phyloP scores from a whole-genome alignment of 768 basidiomycete genomes.

The Suillus plorans region DNA sequence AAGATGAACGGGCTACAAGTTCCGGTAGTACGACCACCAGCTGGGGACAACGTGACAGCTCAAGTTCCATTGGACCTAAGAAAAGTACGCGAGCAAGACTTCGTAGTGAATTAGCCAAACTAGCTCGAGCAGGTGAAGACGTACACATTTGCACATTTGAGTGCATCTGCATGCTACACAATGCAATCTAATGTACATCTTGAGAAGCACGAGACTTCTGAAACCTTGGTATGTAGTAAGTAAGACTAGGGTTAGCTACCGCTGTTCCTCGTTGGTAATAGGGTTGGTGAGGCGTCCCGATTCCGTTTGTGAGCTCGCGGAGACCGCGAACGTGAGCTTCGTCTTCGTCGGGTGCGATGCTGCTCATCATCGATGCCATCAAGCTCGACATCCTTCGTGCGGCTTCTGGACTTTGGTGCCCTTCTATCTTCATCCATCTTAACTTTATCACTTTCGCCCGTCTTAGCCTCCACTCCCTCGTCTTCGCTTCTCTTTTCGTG shows the following conservation, averaged over 20 bases:
- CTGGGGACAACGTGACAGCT: conserved; percentile 32
- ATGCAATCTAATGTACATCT: conserved; percentile 1
- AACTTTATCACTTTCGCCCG: neutral
- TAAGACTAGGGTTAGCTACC: neutral
- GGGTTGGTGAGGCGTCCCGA: neutral
- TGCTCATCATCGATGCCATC: neutral
- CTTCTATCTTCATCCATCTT: neutral
- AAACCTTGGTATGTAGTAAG: neutral
- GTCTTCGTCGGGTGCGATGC: conserved; percentile 4
- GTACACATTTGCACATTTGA: conserved; percentile 2
- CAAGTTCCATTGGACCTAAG: conserved; percentile 34
- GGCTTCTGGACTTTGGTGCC: neutral
- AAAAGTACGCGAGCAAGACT: conserved; percentile 27
- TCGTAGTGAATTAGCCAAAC: conserved; percentile 14
- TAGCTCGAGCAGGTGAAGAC: neutral
- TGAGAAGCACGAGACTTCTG: neutral
- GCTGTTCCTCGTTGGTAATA: neutral
- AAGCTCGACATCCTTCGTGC: neutral
- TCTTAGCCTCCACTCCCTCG: conserved; percentile 1
- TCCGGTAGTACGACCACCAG: conserved; percentile 36
- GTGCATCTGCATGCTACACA: neutral
- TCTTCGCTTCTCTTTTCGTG: conserved; percentile 50
- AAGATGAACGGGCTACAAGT: conserved; percentile 35
- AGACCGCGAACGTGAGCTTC: conserved; percentile 29
- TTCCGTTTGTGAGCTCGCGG: conserved; percentile 18